Evolutionary conservation across 345 rosid species (phyloP).

Genomic region (Syzygium aromaticum): DNA sequence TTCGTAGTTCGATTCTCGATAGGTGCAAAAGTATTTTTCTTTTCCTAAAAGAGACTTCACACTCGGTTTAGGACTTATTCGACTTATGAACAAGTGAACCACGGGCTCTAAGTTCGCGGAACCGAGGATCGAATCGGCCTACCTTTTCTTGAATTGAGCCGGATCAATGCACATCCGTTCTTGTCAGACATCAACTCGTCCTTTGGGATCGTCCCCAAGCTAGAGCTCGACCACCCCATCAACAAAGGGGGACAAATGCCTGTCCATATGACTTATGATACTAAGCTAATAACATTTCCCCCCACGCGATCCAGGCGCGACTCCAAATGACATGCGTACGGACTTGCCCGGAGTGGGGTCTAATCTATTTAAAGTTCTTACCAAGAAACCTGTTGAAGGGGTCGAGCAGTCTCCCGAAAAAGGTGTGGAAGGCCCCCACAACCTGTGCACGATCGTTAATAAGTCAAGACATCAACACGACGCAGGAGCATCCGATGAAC

Average conservation of each 20-base stretch:
- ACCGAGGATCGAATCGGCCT: not conserved
- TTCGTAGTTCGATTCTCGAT: not conserved
- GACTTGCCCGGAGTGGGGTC: not conserved
- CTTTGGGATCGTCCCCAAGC: not conserved
- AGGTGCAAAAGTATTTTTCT: not conserved
- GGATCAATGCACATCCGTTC: not conserved
- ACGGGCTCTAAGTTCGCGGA: rapidly evolving
- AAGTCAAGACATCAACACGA: not conserved
- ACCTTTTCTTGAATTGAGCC: not conserved
- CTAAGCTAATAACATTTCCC: not conserved
- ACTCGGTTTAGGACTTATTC: not conserved
- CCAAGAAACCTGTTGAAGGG: not conserved
- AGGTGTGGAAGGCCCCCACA: not conserved
- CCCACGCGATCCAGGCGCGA: not conserved
- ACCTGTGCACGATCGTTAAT: not conserved
- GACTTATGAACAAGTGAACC: not conserved
- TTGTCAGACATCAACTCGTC: not conserved
- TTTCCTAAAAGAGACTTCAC: not conserved
- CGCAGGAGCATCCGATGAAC: not conserved
- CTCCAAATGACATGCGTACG: not conserved
- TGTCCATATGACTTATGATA: not conserved
- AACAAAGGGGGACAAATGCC: not conserved
- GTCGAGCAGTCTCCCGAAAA: not conserved
- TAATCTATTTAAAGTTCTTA: not conserved
- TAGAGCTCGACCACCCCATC: not conserved